These are phyloP conservation scores for Fusarium proliferatum DNA, from an alignment of 2,329 filamentous ascomycete genomes.

Conservation along the genomic window DNA sequence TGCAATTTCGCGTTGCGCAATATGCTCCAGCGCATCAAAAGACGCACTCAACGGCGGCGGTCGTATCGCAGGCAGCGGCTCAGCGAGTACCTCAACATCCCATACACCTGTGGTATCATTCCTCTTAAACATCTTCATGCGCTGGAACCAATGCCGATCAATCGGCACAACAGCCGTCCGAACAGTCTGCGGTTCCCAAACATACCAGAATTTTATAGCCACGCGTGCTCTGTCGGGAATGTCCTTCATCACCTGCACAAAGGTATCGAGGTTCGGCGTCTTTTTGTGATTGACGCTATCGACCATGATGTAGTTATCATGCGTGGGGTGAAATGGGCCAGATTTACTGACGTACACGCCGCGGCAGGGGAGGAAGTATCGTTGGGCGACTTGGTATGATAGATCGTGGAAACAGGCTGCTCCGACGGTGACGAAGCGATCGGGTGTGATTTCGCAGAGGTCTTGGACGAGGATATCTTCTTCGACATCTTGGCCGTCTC, in stretches of 20 bases:
- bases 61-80: slow-evolving; percentile 78
- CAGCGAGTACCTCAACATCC: slow-evolving; percentile 89
- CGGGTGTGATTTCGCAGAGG: slow-evolving; percentile 91
- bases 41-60: slow-evolving; percentile 81
- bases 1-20: slow-evolving; percentile 86
- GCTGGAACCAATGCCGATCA: slow-evolving; percentile 93
- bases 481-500: slow-evolving; percentile 87
- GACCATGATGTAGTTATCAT: slow-evolving; percentile 66
- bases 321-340: background rate
- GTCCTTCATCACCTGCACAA: slow-evolving; percentile 20
- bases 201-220: slow-evolving; percentile 17
- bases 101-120: slow-evolving; percentile 92
- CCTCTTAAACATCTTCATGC: slow-evolving; percentile 90
- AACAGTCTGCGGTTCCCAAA: slow-evolving; percentile 72
- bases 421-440: slow-evolving; percentile 93
- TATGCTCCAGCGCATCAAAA: slow-evolving; percentile 91
- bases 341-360: slow-evolving; percentile 79
- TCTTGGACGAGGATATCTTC: slow-evolving; percentile 87
- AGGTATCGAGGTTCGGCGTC: slow-evolving; percentile 75
- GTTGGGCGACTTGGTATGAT: slow-evolving; percentile 94
- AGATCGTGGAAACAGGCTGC: slow-evolving; percentile 94
- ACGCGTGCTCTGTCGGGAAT: slow-evolving; percentile 24
- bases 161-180: slow-evolving; percentile 93
- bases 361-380: slow-evolving; percentile 91
- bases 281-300: slow-evolving; percentile 85